Conservation (phyloP, 2,329 filamentous ascomycete species). For the Colletotrichum gloeosporioides region DNA sequence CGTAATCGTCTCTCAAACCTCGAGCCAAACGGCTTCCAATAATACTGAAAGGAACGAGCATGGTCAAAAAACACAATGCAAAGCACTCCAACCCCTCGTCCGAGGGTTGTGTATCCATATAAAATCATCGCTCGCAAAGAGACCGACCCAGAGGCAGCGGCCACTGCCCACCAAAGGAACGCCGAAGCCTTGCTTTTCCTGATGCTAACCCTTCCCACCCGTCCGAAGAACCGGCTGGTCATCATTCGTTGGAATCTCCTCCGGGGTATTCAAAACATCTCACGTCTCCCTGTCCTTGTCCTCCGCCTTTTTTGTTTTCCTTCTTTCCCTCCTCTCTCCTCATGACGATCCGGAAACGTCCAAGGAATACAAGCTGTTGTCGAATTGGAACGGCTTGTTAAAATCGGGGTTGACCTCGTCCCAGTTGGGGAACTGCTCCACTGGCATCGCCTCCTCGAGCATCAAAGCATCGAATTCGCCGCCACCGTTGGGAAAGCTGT, state of each 20-base stretch:
- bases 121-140: conserved; percentile 1
- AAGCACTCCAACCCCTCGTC: not conserved
- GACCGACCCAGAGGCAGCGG: not conserved
- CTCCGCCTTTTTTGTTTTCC: not conserved
- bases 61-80: not conserved
- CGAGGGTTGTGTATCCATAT: not conserved
- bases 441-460: conserved; percentile 17
- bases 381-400: conserved; percentile 58
- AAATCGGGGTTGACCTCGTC: conserved; percentile 58
- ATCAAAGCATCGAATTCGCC: conserved; percentile 27
- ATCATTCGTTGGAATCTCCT: conserved; percentile 9
- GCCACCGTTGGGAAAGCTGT: conserved; percentile 16
- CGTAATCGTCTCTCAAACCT: not conserved
- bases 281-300: not conserved
- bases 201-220: conserved; percentile 3
- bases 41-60: not conserved
- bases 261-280: conserved; percentile 14
- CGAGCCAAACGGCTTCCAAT: not conserved
- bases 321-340: not conserved
- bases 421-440: conserved; percentile 39
- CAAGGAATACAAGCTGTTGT: conserved; percentile 45
- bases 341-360: conserved; percentile 27
- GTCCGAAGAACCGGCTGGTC: conserved; percentile 10
- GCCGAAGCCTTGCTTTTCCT: conserved; percentile 19
- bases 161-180: conserved; percentile 1